Base-by-base conservation (phyloP, 2,329 filamentous ascomycete species). In the Pestalotiopsis sp. region DNA sequence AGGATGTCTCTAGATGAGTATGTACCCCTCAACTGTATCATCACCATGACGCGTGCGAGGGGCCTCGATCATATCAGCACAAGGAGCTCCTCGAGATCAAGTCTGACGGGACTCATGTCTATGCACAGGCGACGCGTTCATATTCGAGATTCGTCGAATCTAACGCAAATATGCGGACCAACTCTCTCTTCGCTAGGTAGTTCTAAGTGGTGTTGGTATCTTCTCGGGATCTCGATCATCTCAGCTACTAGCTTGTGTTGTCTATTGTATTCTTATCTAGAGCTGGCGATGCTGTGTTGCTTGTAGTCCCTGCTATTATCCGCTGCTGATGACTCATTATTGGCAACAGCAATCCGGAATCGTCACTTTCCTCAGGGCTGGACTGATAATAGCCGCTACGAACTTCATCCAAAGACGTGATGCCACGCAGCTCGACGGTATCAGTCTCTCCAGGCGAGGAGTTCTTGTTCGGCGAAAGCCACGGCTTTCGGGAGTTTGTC, bases 271-370 rank as follows among this genome's bases (percentile, higher is more conserved):
- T 13, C 24, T 9, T 58, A 13, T 35, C 26, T 58, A 22, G 22
- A 58, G n/a, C 22, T 11, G 56, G 26, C 22, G 24, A 9, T 14
- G 56, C 14, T 9, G 26, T 13, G 3, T 26, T 26, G 13, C 11
- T 20, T n/a, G 14, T 35, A 10, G 10, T 20, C 20, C 35, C n/a
- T 38, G 58, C 14, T 60, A 13, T 48, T 48, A 11, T 63, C 26
- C 40, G 58, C n/a, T 65, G 40, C 39, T 35, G 62, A n/a, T 26
- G 52, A 20, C 55, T 66, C 69, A 70, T 71, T 11, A 71, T 70
- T 13, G 70, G 70, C 24, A 71, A 58, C 26, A 71, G 57, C 40
- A 69, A 69, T 3, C 70, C 70, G 2, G 70, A 71, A 58, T 70
- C 69, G 52, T 71, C 70, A 58, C 70, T 71, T 30, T 70, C 66